Evolutionary conservation across 2,329 filamentous ascomycete genomes (phyloP).

Genomic region (Coniochaeta sp.): DNA sequence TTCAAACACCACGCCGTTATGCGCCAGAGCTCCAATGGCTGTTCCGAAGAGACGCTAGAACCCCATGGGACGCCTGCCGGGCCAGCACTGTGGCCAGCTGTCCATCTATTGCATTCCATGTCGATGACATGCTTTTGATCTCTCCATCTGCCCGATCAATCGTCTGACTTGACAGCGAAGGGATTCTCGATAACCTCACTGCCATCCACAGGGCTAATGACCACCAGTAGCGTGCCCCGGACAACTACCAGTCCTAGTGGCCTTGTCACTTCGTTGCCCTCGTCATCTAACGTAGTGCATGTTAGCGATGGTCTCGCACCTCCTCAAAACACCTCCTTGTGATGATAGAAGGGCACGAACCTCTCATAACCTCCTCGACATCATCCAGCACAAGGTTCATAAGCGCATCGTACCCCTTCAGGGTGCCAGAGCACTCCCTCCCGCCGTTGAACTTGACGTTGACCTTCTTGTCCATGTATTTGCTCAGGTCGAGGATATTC

Average conservation of each 20-base stretch:
- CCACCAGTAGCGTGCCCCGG: conserved; percentile 82
- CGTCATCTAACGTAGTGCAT: conserved; percentile 59
- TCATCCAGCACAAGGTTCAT: conserved; percentile 98
- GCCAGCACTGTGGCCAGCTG: not conserved
- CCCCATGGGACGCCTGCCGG: too few species aligned
- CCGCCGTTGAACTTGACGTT: conserved; percentile 96
- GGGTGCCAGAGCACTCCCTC: conserved; percentile 79
- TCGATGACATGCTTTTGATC: not conserved
- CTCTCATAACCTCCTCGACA: conserved; percentile 81
- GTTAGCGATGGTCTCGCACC: not conserved
- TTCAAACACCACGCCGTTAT: not conserved
- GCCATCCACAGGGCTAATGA: conserved; percentile 87
- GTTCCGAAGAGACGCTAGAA: not conserved
- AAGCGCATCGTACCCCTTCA: conserved; percentile 94
- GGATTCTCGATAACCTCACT: conserved; percentile 96
- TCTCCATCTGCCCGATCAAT: conserved; percentile 22
- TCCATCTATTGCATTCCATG: not conserved
- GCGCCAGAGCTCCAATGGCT: not conserved
- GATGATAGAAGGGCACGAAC: conserved; percentile 37
- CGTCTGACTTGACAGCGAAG: conserved; percentile 69
- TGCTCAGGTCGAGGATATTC: conserved; percentile 89
- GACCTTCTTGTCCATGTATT: conserved; percentile 96
- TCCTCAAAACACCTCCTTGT: not conserved
- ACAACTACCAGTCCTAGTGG: conserved; percentile 82
- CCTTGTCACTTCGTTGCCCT: conserved; percentile 78